These are phyloP conservation scores for Davidsoniella australis DNA, from an alignment of 2,329 filamentous ascomycete genomes.

Conservation along the genomic window DNA sequence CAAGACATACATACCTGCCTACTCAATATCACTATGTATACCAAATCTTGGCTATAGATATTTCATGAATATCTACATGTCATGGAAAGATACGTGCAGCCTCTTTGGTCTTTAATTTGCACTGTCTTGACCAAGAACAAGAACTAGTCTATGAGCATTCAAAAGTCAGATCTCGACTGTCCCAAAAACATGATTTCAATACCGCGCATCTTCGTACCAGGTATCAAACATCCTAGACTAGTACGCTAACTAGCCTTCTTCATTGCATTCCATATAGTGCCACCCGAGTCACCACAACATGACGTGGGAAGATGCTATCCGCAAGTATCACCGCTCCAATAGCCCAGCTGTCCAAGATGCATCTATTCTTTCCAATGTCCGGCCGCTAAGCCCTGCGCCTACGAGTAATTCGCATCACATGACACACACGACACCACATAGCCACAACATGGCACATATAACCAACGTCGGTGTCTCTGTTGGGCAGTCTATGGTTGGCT, in stretches of 20 bases:
- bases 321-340: constrained; percentile 34
- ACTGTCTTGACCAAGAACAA: too few species aligned
- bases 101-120: too few species aligned
- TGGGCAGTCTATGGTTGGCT: neutral
- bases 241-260: constrained; percentile 4
- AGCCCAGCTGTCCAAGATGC: constrained; percentile 35
- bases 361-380: constrained; percentile 24
- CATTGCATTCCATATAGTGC: constrained; percentile 24
- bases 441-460: neutral
- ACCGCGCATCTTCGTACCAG: too few species aligned
- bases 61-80: too few species aligned
- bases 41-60: too few species aligned
- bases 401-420: constrained; percentile 15
- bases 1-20: too few species aligned
- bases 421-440: neutral
- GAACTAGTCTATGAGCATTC: too few species aligned
- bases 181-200: neutral
- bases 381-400: constrained; percentile 30
- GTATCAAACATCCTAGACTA: neutral
- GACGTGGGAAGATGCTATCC: constrained; percentile 41
- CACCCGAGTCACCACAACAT: constrained; percentile 42
- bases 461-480: neutral
- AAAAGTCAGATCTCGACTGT: neutral
- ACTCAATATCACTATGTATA: too few species aligned
- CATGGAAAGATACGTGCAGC: neutral